Evolutionary conservation across 1,284 basidiomycete genomes (phyloP), one percentile per base, ranked within the genome.

Genomic region (Rhodotorula sp.): DNA sequence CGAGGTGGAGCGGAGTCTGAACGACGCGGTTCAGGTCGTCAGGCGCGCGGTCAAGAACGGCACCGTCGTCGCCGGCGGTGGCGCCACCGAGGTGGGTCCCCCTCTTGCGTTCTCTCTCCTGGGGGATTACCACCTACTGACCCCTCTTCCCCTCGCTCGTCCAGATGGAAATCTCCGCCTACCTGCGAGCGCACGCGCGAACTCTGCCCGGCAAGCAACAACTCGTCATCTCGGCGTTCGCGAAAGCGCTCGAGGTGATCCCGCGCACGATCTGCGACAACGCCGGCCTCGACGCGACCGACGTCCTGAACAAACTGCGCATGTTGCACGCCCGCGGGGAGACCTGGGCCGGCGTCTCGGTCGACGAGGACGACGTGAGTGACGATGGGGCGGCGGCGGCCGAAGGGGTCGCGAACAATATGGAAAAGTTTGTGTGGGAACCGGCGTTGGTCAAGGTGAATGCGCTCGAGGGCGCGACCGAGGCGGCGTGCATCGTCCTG

Each of bases 11-110:
- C 86, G 97, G 69, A 94, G 91, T 87, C 83, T 99, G 78, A 96
- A 99, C 81, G 97, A 99, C 81, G 95, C 96, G 5, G 96, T 99
- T 80, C 99, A 99, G 96, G 95, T 99, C 48, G 97, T 99, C 62
- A 97, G 97, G 83, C 87, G 97, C 58, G 95, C 97, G 14, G 91
- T 99, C 79, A 91, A 91, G 82, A 98, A 95, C 82, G 93, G 92
- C 70, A 90, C 94, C 72, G 90, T 99, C 64, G 97, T 99, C 46
- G 97, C 96, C 10, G 97, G 97, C 64, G 97, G 97, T 74, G 97
- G 97, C 75, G 97, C 97, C 20, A 91, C 92, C 76, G 96, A 98
- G 88, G 93, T 93, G 80, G 78, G 81, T 62, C 68, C 21, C 12
- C 63, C 68, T 18, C 21, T 29, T 23, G 21, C 31, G 43, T 10